Evolutionary conservation across 805 yeast genomes (phyloP).

Genomic region (Hemisphaericaspora nanyangensis): DNA sequence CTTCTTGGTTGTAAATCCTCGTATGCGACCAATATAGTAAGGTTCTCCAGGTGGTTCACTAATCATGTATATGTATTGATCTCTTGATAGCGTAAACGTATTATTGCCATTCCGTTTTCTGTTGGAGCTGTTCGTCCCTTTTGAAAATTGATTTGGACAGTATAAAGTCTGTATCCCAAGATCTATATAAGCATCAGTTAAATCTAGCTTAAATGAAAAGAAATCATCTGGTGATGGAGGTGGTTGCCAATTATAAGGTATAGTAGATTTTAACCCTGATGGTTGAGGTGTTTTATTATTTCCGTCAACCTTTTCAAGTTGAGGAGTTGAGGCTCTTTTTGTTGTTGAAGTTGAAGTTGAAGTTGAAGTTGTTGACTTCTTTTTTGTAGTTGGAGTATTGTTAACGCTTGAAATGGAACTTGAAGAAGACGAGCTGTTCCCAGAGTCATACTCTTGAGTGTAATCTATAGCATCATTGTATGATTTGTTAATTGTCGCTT

Average conservation of each 20-base stretch:
- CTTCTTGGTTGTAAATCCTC: conserved; percentile 52
- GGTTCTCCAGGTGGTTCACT: conserved; percentile 96
- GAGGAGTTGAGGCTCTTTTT: not conserved
- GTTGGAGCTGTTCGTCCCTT: not conserved
- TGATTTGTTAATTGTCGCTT: conserved; percentile 34
- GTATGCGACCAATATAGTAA: conserved; percentile 78
- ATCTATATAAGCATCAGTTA: conserved; percentile 41
- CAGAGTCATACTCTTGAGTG: conserved; percentile 4
- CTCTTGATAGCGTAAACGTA: conserved; percentile 38
- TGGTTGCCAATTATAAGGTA: conserved; percentile 54
- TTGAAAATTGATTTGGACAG: conserved; percentile 29
- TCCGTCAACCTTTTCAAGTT: not conserved
- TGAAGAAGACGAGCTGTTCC: not conserved
- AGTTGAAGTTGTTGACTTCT: conserved; percentile 4
- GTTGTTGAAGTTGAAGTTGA: not conserved
- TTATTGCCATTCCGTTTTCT: conserved; percentile 14
- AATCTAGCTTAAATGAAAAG: conserved; percentile 42
- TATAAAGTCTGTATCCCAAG: conserved; percentile 30
- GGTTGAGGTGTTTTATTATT: not conserved
- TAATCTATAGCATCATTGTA: conserved; percentile 28
- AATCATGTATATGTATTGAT: conserved; percentile 75
- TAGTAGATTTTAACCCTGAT: conserved; percentile 4
- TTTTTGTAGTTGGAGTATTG: no score
- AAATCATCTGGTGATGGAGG: conserved; percentile 28
- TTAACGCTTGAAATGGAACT: conserved; percentile 3